A percentile compares a stretch with the other conserved stretches of the same genome.
These are phyloP conservation scores for Nissolia schottii DNA, from an alignment of 306 rosid genomes.

Conservation along the genomic window DNA sequence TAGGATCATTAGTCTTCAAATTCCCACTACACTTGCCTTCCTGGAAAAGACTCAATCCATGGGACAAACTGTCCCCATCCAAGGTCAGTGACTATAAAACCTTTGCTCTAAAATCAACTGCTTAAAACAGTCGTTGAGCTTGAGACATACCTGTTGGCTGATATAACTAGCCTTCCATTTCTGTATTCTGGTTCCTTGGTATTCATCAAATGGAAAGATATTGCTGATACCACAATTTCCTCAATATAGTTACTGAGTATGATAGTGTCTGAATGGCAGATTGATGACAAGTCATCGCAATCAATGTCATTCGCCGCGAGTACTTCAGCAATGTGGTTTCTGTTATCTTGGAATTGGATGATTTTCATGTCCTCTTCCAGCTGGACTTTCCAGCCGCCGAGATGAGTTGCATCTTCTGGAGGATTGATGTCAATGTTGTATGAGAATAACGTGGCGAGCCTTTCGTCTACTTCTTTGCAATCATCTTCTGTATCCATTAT, in stretches of 20 bases:
- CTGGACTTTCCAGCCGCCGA: slow-evolving; percentile 58
- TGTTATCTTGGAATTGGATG: slow-evolving; percentile 73
- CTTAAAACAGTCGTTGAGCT: neutral
- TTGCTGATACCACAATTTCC: slow-evolving; percentile 78
- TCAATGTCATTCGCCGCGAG: slow-evolving; percentile 86
- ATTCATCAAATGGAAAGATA: slow-evolving; percentile 64
- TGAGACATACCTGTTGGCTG: slow-evolving; percentile 63
- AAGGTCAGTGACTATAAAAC: slow-evolving; percentile 24
- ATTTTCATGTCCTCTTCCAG: slow-evolving; percentile 69
- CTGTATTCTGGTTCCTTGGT: slow-evolving; percentile 72
- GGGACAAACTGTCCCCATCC: slow-evolving; percentile 73
- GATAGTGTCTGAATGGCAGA: slow-evolving; percentile 63
- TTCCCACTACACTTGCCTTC: slow-evolving; percentile 62
- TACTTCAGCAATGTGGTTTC: slow-evolving; percentile 81
- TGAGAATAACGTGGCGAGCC: slow-evolving; percentile 53
- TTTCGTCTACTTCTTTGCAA: slow-evolving; percentile 52
- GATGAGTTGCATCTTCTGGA: slow-evolving; percentile 71
- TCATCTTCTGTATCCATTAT: slow-evolving; percentile 43
- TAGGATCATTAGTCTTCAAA: slow-evolving; percentile 58
- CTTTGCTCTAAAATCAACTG: neutral
- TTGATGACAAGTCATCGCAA: slow-evolving; percentile 66
- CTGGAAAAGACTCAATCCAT: slow-evolving; percentile 76
- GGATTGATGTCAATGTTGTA: slow-evolving; percentile 54
- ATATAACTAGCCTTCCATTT: slow-evolving; percentile 86
- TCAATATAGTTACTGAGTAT: slow-evolving; percentile 62